phyloP scores from a whole-genome alignment of 305 asterid species.

The Fraxinus platypoda region DNA sequence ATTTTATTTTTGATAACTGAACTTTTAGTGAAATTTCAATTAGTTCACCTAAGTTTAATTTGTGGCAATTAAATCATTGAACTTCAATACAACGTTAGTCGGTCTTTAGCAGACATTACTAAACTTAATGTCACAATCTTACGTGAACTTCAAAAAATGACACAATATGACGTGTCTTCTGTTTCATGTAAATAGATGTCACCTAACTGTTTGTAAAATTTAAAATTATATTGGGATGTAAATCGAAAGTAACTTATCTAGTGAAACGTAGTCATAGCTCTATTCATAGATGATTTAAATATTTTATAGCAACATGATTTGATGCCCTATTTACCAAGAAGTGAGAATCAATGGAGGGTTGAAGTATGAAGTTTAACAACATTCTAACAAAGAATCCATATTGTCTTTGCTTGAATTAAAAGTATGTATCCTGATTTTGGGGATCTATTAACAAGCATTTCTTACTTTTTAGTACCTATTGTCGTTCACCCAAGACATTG shows the following conservation, averaged over 20 bases:
- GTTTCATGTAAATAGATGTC: not conserved
- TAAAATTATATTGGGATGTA: not conserved
- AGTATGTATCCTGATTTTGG: not conserved
- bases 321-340: not conserved
- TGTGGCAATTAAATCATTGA: not conserved
- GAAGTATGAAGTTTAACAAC: too few species aligned
- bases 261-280: not conserved
- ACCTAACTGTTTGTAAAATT: too few species aligned
- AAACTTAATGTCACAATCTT: not conserved
- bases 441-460: not conserved
- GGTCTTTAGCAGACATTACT: not conserved
- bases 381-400: too few species aligned
- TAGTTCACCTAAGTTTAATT: too few species aligned
- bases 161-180: not conserved
- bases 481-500: not conserved
- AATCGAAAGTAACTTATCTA: not conserved
- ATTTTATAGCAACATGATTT: not conserved
- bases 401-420: not conserved
- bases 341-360: not conserved
- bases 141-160: too few species aligned
- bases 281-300: too few species aligned
- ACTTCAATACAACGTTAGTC: not conserved
- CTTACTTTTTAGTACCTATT: too few species aligned
- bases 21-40: not conserved
- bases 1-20: too few species aligned